Base-by-base conservation (phyloP, 148 eudicot species). In the Heliosperma pusillum region DNA sequence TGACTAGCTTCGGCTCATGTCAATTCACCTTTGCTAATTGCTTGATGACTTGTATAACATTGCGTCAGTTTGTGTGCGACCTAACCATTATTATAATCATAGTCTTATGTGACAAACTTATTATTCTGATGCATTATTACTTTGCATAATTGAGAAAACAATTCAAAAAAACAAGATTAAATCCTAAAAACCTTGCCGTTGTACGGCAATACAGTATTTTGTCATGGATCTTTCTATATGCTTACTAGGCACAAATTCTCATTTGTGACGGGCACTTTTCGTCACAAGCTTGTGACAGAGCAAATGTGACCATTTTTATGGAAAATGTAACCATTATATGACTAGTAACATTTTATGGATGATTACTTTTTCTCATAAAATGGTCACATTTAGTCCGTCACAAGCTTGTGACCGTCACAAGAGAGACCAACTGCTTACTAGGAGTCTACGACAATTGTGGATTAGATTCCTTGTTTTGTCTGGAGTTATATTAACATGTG, bases 71-170 rank as follows among this genome's bases (percentile, higher is more conserved):
- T 63, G 17, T 26, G 15, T 55, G 30, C 68, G n/a, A 70, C 56
- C 21, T 73, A 24, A 5, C 30, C 17, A 2, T 16, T 68, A 26
- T 27, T 68, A 25, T 70, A 50, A 25, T 79, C 66, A 7, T 59
- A 60, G 36, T 73, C 55, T 60, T 47, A 69, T 57, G 78, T 67
- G 52, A 79, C 77, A 57, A 68, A 61, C 29, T 50, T 36, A 59
- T 42, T 62, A 16, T 36, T n/a, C n/a, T 33, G 69, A 69, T 24
- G 74, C 70, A 59, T 69, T 44, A 52, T 69, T 27, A 8, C 71
- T 63, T 70, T 42, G 71, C 42, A 50, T 33, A 42, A 60, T 70
- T 25, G 55, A 62, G 55, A 56, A 67, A 50, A 50, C 55, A 13
- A 50, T 0, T 36, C n/a, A n/a, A n/a, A 50, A 50, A 69, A 10